Percentiles rank a stretch among this genome's conserved stretches.
Evolutionary conservation across 176 grass and related monocot species (phyloP).

Genomic region (Triticum timopheevii): DNA sequence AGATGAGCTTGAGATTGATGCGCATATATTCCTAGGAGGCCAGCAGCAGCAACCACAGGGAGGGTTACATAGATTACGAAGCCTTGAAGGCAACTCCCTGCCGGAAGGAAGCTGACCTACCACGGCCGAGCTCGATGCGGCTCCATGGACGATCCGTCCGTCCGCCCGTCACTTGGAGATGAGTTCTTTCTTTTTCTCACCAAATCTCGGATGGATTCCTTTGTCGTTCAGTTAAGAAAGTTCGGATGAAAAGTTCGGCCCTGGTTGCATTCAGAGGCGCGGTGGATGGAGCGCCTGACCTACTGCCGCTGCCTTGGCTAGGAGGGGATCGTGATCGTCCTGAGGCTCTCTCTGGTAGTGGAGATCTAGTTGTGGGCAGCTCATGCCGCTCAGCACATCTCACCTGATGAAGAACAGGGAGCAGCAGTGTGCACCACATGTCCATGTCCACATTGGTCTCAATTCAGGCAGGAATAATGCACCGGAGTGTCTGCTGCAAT

Average conservation of each 20-base stretch:
- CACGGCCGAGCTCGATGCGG: background rate
- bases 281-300: constrained; percentile 1
- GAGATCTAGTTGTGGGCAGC: constrained; percentile 15
- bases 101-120: constrained; percentile 3
- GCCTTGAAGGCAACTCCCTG: constrained; percentile 52
- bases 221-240: constrained; percentile 42
- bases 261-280: background rate
- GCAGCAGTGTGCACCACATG: background rate
- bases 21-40: constrained; percentile 14
- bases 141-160: background rate
- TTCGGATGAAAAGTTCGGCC: background rate
- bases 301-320: background rate
- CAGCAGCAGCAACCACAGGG: background rate
- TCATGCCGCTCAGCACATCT: background rate
- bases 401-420: background rate
- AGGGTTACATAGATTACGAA: background rate
- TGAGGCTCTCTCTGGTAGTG: constrained; percentile 1
- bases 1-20: background rate
- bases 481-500: too few species aligned
- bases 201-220: constrained; percentile 33
- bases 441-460: background rate
- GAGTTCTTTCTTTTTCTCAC: constrained; percentile 33
- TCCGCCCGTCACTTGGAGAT: background rate
- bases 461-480: background rate
- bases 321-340: background rate